phyloP scores from a whole-genome alignment of 257 asterid genomes.

The Petunia secreta region DNA sequence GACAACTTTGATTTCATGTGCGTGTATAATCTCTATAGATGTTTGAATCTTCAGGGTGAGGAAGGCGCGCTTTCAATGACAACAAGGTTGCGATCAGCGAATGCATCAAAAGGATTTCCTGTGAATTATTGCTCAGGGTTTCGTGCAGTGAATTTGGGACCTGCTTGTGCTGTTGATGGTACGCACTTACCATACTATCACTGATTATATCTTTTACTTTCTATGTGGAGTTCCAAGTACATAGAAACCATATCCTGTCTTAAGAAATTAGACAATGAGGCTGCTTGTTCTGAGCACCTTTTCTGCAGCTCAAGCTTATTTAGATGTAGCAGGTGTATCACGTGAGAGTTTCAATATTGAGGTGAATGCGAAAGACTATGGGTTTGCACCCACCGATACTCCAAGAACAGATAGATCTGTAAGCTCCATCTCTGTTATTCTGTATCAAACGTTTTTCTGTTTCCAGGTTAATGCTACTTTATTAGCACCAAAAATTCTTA shows the following conservation, averaged over 20 bases:
- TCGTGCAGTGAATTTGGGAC: conserved; percentile 57
- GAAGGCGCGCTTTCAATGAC: conserved; percentile 99
- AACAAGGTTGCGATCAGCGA: conserved; percentile 68
- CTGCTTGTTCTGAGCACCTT: neutral
- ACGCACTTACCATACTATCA: conserved; percentile 19
- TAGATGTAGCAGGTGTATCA: conserved; percentile 66
- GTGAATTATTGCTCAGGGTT: conserved; percentile 98
- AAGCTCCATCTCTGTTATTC: conserved; percentile 30
- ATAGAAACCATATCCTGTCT: conserved; percentile 13
- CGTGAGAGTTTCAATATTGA: conserved; percentile 76
- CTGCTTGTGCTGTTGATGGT: conserved; percentile 76
- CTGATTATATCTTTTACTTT: conserved; percentile 16
- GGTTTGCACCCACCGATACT: conserved; percentile 90
- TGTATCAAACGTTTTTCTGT: neutral
- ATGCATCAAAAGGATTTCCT: conserved; percentile 87
- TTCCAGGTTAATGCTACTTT: neutral
- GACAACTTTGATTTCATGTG: conserved; percentile 1
- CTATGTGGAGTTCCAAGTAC: neutral
- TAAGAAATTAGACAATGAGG: neutral
- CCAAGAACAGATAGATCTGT: conserved; percentile 99
- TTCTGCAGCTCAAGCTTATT: conserved; percentile 21
- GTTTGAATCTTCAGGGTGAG: conserved; percentile 69
- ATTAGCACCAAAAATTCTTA: conserved; percentile 7
- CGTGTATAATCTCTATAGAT: conserved; percentile 3
- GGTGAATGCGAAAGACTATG: conserved; percentile 76